Base-by-base conservation (phyloP, 345 rosid species). In the Eucalyptus erythrocorys region DNA sequence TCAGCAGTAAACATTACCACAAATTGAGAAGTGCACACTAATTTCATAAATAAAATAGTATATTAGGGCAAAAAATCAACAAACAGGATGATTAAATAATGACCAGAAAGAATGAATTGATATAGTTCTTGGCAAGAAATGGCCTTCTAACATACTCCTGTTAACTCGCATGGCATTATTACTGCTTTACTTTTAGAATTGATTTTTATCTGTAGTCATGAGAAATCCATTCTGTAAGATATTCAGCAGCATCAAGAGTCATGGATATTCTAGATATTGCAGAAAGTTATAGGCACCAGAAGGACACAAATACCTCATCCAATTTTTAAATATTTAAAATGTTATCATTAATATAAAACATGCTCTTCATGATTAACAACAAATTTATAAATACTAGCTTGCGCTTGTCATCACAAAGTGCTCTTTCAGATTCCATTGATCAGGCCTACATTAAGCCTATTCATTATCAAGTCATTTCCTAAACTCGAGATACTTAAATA, bases 21-120 rank as follows among this genome's bases (percentile, higher is more conserved):
- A 91, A 97, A 98, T 90, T 98, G 95, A 76, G 99, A 93, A 90
- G 98, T 94, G 82, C 97, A 96, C 59, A 95, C 99, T 98, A 90
- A 51, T 87, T 85, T 71, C 12, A 42, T 48, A 80, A 81, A 76
- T 30, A 47, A 88, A 90, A 88, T 21, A 88, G 42, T 57, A 90
- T 32, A 87, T 89, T 48, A 91, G 80, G 57, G 48, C 24, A 86
- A 49, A 53, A 71, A 40, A 76, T 40, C 84, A 40, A 21, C 84
- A 40, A 43, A 40, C 47, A 40, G 84, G 4, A 76, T 76, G 9
- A 76, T 76, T 76, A 76, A 21, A 11, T 21, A 40, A 40, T 76
- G 47, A 76, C 84, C 8, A 76, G 47, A 6, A 76, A 76, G 84
- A 76, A 76, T 9, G 7, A 40, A 76, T 37, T 76, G 47, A 40